A percentile compares a stretch with the other conserved stretches of the same genome.
Conservation (phyloP, 1,284 basidiomycete genomes). For the Sanghuangporus weigelae region DNA sequence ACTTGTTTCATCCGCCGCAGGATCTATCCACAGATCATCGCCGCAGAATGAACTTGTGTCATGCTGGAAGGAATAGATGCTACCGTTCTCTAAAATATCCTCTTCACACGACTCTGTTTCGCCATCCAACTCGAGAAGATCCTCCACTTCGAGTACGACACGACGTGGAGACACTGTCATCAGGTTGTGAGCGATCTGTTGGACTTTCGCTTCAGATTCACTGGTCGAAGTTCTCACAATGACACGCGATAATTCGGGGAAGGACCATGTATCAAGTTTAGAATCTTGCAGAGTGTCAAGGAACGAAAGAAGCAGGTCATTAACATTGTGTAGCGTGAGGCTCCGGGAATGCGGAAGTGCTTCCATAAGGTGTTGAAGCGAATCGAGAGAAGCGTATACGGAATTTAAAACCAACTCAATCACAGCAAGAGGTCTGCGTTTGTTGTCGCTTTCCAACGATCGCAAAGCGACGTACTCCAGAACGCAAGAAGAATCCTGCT, state of each 20-base stretch:
- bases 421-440: background rate
- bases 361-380: background rate
- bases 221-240: background rate
- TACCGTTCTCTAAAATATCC: background rate
- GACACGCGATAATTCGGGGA: background rate
- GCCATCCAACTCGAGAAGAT: background rate
- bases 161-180: background rate
- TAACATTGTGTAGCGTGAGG: conserved; percentile 2
- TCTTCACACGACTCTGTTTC: background rate
- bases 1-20: background rate
- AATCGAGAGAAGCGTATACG: background rate
- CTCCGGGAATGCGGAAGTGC: background rate
- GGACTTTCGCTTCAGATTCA: background rate
- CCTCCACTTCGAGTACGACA: background rate
- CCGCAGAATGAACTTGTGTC: background rate
- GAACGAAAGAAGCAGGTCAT: background rate
- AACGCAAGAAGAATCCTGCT: conserved; percentile 30
- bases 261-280: background rate
- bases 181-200: background rate
- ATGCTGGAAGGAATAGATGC: background rate
- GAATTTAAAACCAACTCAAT: conserved; percentile 1
- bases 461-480: conserved; percentile 24
- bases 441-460: background rate
- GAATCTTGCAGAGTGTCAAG: background rate
- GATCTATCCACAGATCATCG: background rate